Base-by-base conservation (phyloP, 202 grass and related monocot species). In the Schoenoplectus tabernaemontani region DNA sequence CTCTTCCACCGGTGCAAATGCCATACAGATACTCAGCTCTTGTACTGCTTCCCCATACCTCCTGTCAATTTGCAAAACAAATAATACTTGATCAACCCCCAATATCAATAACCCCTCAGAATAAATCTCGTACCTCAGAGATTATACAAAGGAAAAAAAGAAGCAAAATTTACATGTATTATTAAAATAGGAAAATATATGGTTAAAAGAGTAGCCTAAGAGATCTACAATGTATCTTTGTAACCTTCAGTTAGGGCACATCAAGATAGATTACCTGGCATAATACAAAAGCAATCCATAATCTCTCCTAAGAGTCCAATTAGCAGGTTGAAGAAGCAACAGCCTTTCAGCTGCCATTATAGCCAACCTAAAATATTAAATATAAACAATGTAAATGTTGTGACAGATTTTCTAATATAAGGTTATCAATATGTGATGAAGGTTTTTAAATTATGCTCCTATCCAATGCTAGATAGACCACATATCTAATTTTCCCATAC, bases 1-100 rank as follows among this genome's bases (percentile, higher is more conserved):
- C 75, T 87, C 85, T 34, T 87, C 85, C 13, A 72, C 85, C 0
- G 85, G 85, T 17, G 85, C 85, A 65, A 87, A 83, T 47, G 85
- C 85, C 81, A 87, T 83, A 57, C 85, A 87, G 57, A 87, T 87
- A 75, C 85, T 87, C 23, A 87, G 81, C 78, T 87, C 85, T 73
- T 80, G 85, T 9, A 48, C 81, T 23, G 85, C 85, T 83, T 87
- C 81, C 34, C 20, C 75, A 30, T 87, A 83, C 63, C 73, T 87
- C 85, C 85, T 87, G 64, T 61, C 15, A 34, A 51, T 19, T n/a
- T 74, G n/a, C 28, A 24, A 67, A 19, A 38, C n/a, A 74, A 50
- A 73, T 19, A 46, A 71, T 67, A 42, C 32, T 28, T 8, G 2
- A 43, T 39, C 1, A 36, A 39, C 19, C 16, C 48, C 17, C 7